These are phyloP conservation scores for Lachancea nothofagi DNA, from an alignment of 805 yeast genomes.

Conservation along the genomic window DNA sequence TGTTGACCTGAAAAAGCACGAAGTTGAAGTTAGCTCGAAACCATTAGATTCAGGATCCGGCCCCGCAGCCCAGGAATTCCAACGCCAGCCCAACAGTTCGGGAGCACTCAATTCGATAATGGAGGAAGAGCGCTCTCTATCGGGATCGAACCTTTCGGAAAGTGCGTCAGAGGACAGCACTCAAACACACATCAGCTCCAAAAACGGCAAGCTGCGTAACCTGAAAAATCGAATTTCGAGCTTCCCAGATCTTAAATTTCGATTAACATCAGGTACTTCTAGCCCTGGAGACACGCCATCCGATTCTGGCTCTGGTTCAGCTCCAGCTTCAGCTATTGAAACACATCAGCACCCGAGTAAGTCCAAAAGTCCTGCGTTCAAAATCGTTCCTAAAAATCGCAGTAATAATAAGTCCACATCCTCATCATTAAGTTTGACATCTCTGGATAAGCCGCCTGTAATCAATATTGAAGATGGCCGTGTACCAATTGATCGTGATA, in stretches of 20 bases:
- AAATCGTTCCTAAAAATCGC: not conserved
- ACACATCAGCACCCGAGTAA: not conserved
- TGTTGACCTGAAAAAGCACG: not conserved
- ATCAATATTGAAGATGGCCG: constrained; percentile 3
- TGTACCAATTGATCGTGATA: not conserved
- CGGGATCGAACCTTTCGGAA: constrained; percentile 3
- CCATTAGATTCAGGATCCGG: not conserved
- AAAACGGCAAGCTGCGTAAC: constrained; percentile 18
- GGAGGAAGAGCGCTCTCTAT: constrained; percentile 15
- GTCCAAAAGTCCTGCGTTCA: not conserved
- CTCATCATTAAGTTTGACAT: constrained; percentile 3
- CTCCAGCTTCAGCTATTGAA: too few species aligned
- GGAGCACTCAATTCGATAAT: constrained; percentile 14
- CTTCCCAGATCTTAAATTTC: constrained; percentile 20
- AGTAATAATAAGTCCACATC: not conserved
- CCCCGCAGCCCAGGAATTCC: not conserved
- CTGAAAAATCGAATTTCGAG: constrained; percentile 20
- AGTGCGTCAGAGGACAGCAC: constrained; percentile 4
- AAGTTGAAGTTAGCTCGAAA: not conserved
- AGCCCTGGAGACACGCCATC: not conserved
- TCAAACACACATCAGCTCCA: not conserved
- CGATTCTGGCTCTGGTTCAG: not conserved
- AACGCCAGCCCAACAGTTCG: constrained; percentile 2
- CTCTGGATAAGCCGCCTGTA: constrained; percentile 4
- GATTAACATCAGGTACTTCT: constrained; percentile 6